Conservation (phyloP, 768 basidiomycete genomes). For the Trametes maxima region DNA sequence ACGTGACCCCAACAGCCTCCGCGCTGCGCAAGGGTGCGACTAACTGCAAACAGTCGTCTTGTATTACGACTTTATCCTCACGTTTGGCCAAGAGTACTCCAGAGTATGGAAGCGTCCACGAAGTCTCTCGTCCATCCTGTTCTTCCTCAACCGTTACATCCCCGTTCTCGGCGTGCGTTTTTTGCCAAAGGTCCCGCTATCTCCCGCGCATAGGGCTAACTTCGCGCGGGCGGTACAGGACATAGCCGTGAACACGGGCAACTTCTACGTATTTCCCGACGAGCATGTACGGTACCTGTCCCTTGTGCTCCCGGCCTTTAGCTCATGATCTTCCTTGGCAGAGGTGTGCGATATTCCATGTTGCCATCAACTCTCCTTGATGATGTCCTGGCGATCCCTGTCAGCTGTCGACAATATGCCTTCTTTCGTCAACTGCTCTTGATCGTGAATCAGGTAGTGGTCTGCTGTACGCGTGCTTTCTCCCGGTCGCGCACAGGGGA, state of each 20-base stretch:
- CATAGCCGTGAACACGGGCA: constrained; percentile 24
- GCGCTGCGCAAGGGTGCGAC: neutral
- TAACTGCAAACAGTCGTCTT: constrained; percentile 26
- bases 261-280: constrained; percentile 23
- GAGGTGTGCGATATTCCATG: constrained; percentile 18
- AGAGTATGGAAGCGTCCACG: constrained; percentile 49
- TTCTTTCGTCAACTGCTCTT: constrained; percentile 46
- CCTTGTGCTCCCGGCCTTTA: neutral
- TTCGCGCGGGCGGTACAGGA: constrained; percentile 15
- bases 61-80: constrained; percentile 36
- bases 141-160: constrained; percentile 54
- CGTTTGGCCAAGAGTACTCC: constrained; percentile 41
- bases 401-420: constrained; percentile 44
- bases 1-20: neutral
- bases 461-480: constrained; percentile 43
- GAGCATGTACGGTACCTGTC: constrained; percentile 17
- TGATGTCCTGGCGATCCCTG: neutral
- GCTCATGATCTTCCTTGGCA: constrained; percentile 5
- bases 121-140: constrained; percentile 43
- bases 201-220: constrained; percentile 32
- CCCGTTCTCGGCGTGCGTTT: constrained; percentile 40
- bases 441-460: constrained; percentile 46
- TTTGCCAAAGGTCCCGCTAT: constrained; percentile 6
- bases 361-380: neutral
- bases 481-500: neutral